These are phyloP conservation scores for Phytopythium helicoides DNA, from an alignment of 352 stramenopile species.

Conservation along the genomic window DNA sequence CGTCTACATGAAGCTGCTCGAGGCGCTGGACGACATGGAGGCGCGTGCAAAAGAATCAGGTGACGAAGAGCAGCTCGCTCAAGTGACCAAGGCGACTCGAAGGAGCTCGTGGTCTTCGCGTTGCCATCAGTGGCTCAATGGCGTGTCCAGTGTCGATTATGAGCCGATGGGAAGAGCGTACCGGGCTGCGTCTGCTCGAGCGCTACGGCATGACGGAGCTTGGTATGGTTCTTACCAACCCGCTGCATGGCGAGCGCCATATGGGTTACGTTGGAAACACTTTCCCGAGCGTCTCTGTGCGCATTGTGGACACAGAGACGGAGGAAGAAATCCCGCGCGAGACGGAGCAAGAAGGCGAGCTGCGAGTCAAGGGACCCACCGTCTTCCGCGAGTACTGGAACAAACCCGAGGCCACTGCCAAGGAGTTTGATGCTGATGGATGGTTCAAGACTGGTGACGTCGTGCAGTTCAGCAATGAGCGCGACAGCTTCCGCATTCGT, in stretches of 20 bases:
- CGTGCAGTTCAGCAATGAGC: slow-evolving; percentile 68
- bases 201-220: slow-evolving; percentile 93
- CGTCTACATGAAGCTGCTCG: too few species aligned
- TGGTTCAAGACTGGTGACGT: slow-evolving; percentile 93
- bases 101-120: slow-evolving; percentile 29
- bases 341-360: slow-evolving; percentile 61
- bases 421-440: slow-evolving; percentile 81
- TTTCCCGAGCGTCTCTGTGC: slow-evolving; percentile 79
- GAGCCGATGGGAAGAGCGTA: slow-evolving; percentile 78
- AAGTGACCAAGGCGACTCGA: slow-evolving; percentile 23
- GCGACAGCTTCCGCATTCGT: slow-evolving; percentile 83
- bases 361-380: slow-evolving; percentile 82
- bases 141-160: slow-evolving; percentile 82
- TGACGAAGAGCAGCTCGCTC: too few species aligned
- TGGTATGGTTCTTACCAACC: slow-evolving; percentile 90
- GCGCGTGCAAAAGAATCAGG: too few species aligned
- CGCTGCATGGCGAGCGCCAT: slow-evolving; percentile 63
- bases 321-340: slow-evolving; percentile 36
- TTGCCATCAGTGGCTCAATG: slow-evolving; percentile 85
- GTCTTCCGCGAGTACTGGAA: slow-evolving; percentile 90
- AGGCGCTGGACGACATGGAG: too few species aligned
- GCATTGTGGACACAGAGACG: slow-evolving; percentile 78
- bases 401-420: slow-evolving; percentile 75
- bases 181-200: slow-evolving; percentile 82
- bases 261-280: slow-evolving; percentile 83